Base-by-base conservation (phyloP, 495 filamentous ascomycete species). In the Neurospora cerealis region DNA sequence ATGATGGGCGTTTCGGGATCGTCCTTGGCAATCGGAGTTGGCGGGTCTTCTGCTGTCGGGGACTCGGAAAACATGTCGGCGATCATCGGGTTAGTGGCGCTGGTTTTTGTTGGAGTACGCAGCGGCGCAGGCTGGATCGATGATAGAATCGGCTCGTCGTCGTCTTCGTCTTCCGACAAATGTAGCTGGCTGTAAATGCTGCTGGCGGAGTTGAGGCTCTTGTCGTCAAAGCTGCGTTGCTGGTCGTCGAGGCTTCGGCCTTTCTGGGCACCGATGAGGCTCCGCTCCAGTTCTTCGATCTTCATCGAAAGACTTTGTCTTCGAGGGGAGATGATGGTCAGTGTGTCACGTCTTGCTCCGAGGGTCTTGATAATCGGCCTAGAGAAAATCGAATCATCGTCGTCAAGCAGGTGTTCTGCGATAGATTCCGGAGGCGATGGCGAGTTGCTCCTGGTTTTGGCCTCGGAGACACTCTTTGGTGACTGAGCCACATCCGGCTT, bases 251-350 rank as follows among this genome's bases (percentile, higher is more conserved):
- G 60, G 74, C 77, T 79, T 76, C 78, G 75, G 0, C 42, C 41
- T 17, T 76, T 69, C 71, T 80, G 77, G 34, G 77, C 77, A 11
- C 46, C 70, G 42, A 80, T 37, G 6, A 81, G 76, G 4, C 75
- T 76, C 71, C 79, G 79, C 69, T 81, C 83, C 3, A 82, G 71
- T 69, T 83, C 81, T 71, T 87, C 85, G n/a, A 85, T 82, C 72
- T 78, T 81, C 82, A 84, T 85, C 15, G 82, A 82, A 70, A 86
- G 69, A 69, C 85, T 87, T 13, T 80, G 79, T 28, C 82, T 77
- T 17, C 79, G 76, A 10, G 80, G 77, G 0, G 77, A 73, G 70
- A 74, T 77, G 5, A 82, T 74, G 5, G 81, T 79, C 24, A 83
- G 48, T 1, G 84, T 86, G 46, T 87, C 83, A 37, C 85, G 82